Percentiles rank a stretch among this genome's conserved stretches.
These are phyloP conservation scores for Pythium rishiriense DNA, from an alignment of 352 stramenopile genomes.

Conservation along the genomic window DNA sequence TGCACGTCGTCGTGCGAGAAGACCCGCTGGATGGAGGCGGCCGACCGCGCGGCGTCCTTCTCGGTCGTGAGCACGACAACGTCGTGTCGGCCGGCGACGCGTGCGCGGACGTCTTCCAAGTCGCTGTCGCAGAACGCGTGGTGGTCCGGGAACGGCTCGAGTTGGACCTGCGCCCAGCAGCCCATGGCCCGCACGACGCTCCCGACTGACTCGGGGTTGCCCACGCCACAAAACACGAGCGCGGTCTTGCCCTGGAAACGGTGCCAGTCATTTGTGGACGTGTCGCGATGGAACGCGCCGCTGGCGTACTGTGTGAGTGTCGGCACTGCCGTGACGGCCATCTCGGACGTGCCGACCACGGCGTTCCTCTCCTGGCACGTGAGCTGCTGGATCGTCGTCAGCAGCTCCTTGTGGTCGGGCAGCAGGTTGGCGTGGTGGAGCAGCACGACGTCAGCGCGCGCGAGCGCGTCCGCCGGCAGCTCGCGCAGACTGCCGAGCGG, in stretches of 20 bases:
- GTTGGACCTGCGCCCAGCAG: constrained; percentile 31
- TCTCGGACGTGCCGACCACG: constrained; percentile 52
- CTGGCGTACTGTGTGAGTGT: constrained; percentile 5
- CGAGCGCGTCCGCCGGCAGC: constrained; percentile 39
- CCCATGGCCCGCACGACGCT: constrained; percentile 39
- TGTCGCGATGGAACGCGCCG: constrained; percentile 5
- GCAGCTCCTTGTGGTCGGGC: constrained; percentile 13
- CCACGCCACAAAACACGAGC: constrained; percentile 60
- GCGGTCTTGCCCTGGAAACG: constrained; percentile 29
- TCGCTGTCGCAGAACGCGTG: constrained; percentile 47
- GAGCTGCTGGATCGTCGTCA: constrained; percentile 17
- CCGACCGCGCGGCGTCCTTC: constrained; percentile 55
- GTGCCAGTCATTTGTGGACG: not conserved
- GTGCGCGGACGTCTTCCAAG: constrained; percentile 31
- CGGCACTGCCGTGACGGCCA: constrained; percentile 40
- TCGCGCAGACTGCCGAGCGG: constrained; percentile 61
- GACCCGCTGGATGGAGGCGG: constrained; percentile 15
- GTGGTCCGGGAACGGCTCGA: constrained; percentile 67
- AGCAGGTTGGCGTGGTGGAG: constrained; percentile 63
- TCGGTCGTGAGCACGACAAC: constrained; percentile 66
- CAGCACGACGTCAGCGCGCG: constrained; percentile 51
- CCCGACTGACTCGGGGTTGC: constrained; percentile 61
- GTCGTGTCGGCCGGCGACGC: not conserved
- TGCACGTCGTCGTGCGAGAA: constrained; percentile 4
- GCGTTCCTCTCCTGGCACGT: constrained; percentile 11